Conservation (phyloP, 805 yeast genomes). For the Candida koratica region DNA sequence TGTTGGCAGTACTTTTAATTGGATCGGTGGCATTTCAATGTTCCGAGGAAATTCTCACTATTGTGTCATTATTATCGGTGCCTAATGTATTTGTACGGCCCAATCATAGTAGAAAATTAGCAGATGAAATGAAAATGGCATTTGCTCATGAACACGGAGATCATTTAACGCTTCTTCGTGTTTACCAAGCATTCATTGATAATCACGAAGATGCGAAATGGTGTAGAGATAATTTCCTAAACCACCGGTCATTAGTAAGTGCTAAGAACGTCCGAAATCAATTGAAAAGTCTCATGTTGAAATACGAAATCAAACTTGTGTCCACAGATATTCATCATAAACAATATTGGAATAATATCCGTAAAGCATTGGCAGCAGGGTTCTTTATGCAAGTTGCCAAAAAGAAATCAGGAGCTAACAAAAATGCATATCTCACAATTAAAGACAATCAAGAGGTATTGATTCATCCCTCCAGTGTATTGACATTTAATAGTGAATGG, state of each 20-base stretch:
- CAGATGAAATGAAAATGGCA: conserved; percentile 82
- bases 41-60: conserved; percentile 81
- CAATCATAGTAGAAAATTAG: conserved; percentile 76
- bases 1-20: conserved; percentile 88
- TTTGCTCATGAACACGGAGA: conserved; percentile 96
- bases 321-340: conserved; percentile 61
- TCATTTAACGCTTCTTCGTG: conserved; percentile 86
- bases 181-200: conserved; percentile 65
- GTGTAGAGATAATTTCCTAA: conserved; percentile 88
- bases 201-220: conserved; percentile 78
- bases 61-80: conserved; percentile 86
- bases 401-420: conserved; percentile 62
- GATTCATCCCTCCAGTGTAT: conserved; percentile 88
- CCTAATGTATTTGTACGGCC: conserved; percentile 96
- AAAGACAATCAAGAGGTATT: conserved; percentile 95
- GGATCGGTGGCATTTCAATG: conserved; percentile 83
- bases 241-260: conserved; percentile 75
- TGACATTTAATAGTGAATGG: conserved; percentile 89
- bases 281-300: conserved; percentile 76
- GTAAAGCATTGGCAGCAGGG: conserved; percentile 86
- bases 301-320: conserved; percentile 67
- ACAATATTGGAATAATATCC: conserved; percentile 67
- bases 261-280: conserved; percentile 88
- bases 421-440: conserved; percentile 71
- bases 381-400: conserved; percentile 98